Base-by-base conservation (phyloP, 2,329 filamentous ascomycete species). In the Massarina eburnea region DNA sequence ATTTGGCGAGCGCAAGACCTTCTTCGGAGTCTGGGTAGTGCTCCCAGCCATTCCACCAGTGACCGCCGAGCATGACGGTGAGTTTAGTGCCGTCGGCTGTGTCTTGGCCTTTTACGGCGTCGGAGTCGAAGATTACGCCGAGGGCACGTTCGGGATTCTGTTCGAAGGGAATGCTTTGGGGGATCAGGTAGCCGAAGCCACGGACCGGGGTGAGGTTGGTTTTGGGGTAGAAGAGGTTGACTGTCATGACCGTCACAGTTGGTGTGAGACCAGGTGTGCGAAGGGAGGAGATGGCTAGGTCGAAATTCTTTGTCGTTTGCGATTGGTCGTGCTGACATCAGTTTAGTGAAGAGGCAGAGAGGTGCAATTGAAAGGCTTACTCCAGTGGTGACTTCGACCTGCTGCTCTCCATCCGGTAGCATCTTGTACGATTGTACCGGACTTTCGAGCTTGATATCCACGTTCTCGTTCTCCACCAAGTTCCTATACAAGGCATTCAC, bases 121-220 rank as follows among this genome's bases (percentile, higher is more conserved):
- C 84, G 2, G 85, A 89, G 70, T 96, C 91, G 70, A 97, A 97
- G 49, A 97, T 87, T 41, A 97, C 91, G 51, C 94, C 94, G 5
- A 99, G 83, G 1, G 86, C 88, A 50, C 83, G 81, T 67, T 95
- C 89, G 1, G 89, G 87, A 65, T 96, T 95, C 54, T 89, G 78
- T 29, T 83, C 81, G 38, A 79, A 76, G 3, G 85, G 80, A 1
- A 89, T 78, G 14, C 84, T 84, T 48, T 84, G 83, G 1, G 94
- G 92, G 48, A 99, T 88, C 4, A 99, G 81, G 70, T 97, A 97
- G 54, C 94, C 94, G 65, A 97, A 95, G 15, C 91, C 94, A 22
- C 76, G 73, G 45, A 83, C 75, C 12, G 82, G 80, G 39, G 89
- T 76, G 27, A 95, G 73, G 46, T 81, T 64, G 6, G 84, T 78